Percentiles rank a stretch among this genome's conserved stretches.
These are phyloP conservation scores for Tulasnella sp. DNA, from an alignment of 768 basidiomycete species.

Conservation along the genomic window DNA sequence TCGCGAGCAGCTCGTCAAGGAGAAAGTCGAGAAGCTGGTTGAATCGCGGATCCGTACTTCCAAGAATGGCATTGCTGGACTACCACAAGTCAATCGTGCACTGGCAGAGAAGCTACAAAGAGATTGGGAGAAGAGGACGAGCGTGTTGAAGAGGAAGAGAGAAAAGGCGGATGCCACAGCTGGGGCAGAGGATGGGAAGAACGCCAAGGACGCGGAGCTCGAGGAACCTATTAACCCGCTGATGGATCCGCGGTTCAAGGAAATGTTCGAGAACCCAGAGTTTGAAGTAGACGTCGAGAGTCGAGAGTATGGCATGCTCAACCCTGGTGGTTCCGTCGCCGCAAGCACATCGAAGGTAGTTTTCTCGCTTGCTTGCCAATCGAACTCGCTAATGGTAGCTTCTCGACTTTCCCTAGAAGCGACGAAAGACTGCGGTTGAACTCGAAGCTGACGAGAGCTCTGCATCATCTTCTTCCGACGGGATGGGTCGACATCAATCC, in stretches of 20 bases:
- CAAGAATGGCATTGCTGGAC: conserved; percentile 46
- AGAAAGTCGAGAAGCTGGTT: conserved; percentile 89
- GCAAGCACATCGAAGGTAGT: conserved; percentile 34
- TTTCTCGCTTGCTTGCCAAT: not conserved
- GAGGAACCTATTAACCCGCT: conserved; percentile 47
- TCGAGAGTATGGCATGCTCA: conserved; percentile 86
- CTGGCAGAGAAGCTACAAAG: conserved; percentile 74
- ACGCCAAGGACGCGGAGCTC: conserved; percentile 33
- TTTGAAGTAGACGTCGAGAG: conserved; percentile 87
- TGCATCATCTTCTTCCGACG: conserved; percentile 37
- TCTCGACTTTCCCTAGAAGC: conserved; percentile 32
- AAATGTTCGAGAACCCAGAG: conserved; percentile 85
- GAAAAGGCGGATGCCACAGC: conserved; percentile 41
- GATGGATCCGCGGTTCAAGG: conserved; percentile 82
- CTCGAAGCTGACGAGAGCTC: conserved; percentile 88
- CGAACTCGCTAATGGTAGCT: not conserved
- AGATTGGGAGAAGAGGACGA: conserved; percentile 34
- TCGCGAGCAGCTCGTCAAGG: conserved; percentile 78
- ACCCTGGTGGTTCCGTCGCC: conserved; percentile 72
- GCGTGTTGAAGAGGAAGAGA: conserved; percentile 26
- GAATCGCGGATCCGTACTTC: conserved; percentile 86
- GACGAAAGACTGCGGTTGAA: conserved; percentile 73
- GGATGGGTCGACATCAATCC: conserved; percentile 27
- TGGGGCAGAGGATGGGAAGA: conserved; percentile 39
- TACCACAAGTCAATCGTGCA: conserved; percentile 73